phyloP scores from a whole-genome alignment of 176 grass and related monocot genomes.

The Paspalum notatum region DNA sequence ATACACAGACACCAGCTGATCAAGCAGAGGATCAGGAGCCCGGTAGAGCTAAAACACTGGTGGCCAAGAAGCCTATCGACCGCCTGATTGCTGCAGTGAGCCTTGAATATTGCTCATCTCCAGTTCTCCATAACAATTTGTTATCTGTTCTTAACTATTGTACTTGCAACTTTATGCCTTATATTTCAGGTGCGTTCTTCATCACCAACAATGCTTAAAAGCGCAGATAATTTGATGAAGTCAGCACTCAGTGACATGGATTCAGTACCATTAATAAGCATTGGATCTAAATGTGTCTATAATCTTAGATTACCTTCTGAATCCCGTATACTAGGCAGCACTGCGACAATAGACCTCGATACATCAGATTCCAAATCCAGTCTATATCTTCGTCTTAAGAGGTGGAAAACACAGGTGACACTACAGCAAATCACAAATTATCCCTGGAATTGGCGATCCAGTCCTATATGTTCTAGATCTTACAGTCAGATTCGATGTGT shows the following conservation, averaged over 20 bases:
- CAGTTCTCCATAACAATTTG: not conserved
- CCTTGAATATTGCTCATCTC: not conserved
- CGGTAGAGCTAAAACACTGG: not conserved
- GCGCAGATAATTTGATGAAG: not conserved
- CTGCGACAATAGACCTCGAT: not conserved
- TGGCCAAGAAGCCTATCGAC: conserved; percentile 1
- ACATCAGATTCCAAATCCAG: not conserved
- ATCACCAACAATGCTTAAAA: not conserved
- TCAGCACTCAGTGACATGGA: not conserved
- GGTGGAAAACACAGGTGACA: conserved; percentile 10
- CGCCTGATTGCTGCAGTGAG: not conserved
- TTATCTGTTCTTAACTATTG: not conserved
- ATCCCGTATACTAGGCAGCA: not conserved
- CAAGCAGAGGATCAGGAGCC: not conserved
- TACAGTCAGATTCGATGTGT: not conserved
- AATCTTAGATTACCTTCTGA: not conserved
- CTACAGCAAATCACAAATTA: not conserved
- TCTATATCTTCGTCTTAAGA: conserved; percentile 5
- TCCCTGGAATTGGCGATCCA: not conserved
- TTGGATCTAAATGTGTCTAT: not conserved
- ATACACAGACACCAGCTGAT: not conserved
- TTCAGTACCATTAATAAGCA: conserved; percentile 4
- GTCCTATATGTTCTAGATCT: not conserved
- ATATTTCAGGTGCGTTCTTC: not conserved
- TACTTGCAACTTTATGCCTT: not conserved